Conservation (phyloP, 2,329 filamentous ascomycete species). For the Penicillium sp. region DNA sequence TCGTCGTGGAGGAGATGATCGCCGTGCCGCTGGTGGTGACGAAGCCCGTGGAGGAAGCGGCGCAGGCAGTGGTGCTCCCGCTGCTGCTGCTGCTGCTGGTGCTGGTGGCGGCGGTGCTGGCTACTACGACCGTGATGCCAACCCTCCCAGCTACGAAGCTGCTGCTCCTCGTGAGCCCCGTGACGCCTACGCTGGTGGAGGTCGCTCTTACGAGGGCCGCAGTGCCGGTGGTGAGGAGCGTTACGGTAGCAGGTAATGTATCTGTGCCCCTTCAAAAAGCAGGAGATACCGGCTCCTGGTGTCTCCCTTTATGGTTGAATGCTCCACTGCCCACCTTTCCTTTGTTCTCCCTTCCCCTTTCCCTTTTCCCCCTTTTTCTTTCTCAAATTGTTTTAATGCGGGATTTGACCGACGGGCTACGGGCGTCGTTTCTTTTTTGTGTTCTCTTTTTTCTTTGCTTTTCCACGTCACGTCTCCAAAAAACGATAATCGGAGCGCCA, state of each 20-base stretch:
- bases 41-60: slow-evolving; percentile 24
- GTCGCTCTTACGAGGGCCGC: slow-evolving; percentile 42
- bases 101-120: slow-evolving; percentile 35
- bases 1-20: slow-evolving; percentile 44
- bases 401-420: slow-evolving; percentile 38
- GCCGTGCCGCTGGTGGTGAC: slow-evolving; percentile 42
- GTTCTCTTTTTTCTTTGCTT: slow-evolving; percentile 25
- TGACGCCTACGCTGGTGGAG: slow-evolving; percentile 31
- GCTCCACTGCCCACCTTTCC: slow-evolving; percentile 13
- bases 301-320: slow-evolving; percentile 21
- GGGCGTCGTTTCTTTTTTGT: slow-evolving; percentile 37
- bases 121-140: slow-evolving; percentile 58
- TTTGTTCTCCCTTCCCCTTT: slow-evolving; percentile 19
- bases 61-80: slow-evolving; percentile 30
- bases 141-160: slow-evolving; percentile 48
- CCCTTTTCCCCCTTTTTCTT: slow-evolving; percentile 30
- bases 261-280: slow-evolving; percentile 22
- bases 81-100: slow-evolving; percentile 28
- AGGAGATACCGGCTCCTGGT: slow-evolving; percentile 17
- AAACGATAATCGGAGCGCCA: slow-evolving; percentile 36
- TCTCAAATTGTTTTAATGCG: slow-evolving; percentile 40
- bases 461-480: slow-evolving; percentile 36
- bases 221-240: slow-evolving; percentile 40
- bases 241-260: slow-evolving; percentile 43
- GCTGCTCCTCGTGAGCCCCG: slow-evolving; percentile 38